Percentiles rank a stretch among this genome's conserved stretches.
Evolutionary conservation across 2,329 filamentous ascomycete species (phyloP).

Genomic region (Exserohilum rostratum): DNA sequence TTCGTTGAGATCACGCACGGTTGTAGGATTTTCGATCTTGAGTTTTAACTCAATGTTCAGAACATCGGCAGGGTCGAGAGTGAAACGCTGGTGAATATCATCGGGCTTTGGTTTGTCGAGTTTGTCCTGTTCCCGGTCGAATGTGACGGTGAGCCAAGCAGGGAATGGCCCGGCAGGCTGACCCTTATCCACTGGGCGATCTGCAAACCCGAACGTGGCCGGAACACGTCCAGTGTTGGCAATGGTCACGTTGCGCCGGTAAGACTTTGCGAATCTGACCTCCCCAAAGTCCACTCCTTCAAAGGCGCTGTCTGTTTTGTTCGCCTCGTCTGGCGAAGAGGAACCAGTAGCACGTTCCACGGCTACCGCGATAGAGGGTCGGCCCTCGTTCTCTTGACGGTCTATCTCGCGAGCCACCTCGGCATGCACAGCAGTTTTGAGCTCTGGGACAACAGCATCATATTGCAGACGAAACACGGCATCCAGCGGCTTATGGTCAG

Average conservation of each 20-base stretch:
- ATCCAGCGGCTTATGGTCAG: constrained; percentile 91
- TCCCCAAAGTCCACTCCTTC: constrained; percentile 79
- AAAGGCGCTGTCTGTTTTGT: constrained; percentile 47
- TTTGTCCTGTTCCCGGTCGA: constrained; percentile 60
- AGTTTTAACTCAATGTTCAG: constrained; percentile 72
- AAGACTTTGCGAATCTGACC: constrained; percentile 70
- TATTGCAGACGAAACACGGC: constrained; percentile 80
- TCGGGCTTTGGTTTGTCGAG: constrained; percentile 33
- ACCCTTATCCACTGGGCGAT: constrained; percentile 64
- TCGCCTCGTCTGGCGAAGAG: constrained; percentile 18
- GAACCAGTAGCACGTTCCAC: constrained; percentile 63
- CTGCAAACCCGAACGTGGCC: constrained; percentile 80
- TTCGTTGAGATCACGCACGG: constrained; percentile 75
- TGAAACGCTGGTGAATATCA: constrained; percentile 59
- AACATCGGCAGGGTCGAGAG: constrained; percentile 84
- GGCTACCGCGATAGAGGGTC: constrained; percentile 81
- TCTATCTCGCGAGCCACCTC: constrained; percentile 90
- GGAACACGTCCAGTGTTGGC: constrained; percentile 88
- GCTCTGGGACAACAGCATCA: constrained; percentile 81
- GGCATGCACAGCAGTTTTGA: constrained; percentile 82
- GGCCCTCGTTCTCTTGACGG: constrained; percentile 86
- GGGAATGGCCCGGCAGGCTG: constrained; percentile 54
- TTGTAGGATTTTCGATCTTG: constrained; percentile 66
- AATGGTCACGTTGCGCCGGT: constrained; percentile 74
- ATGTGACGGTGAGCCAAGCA: constrained; percentile 73